Percentiles rank a stretch among this genome's conserved stretches.
phyloP scores from a whole-genome alignment of 805 yeast genomes.

The Debaryomyces maramus region DNA sequence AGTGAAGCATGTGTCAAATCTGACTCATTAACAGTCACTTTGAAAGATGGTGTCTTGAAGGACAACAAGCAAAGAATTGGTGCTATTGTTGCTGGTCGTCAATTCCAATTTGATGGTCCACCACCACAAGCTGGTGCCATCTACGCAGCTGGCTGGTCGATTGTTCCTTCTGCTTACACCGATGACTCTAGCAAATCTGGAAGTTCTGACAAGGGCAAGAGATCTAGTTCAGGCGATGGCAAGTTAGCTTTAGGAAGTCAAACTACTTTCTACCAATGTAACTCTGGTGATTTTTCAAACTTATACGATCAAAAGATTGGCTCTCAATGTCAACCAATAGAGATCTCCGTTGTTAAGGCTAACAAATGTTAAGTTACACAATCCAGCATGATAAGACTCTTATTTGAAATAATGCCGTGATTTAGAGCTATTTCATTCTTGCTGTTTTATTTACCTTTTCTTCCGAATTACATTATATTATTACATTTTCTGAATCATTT shows the following conservation, averaged over 20 bases:
- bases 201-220: conserved; percentile 5
- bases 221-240: conserved; percentile 30
- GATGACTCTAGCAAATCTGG: conserved; percentile 1
- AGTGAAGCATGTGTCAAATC: conserved; percentile 43
- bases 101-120: conserved; percentile 75
- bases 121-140: conserved; percentile 78
- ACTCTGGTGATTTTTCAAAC: conserved; percentile 77
- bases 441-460: no score
- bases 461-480: no score
- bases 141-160: conserved; percentile 62
- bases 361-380: conserved; percentile 13
- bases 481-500: no score
- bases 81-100: conserved; percentile 78
- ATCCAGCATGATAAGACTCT: no score
- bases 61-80: conserved; percentile 71
- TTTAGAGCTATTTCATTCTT: no score
- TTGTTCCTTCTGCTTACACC: conserved; percentile 28
- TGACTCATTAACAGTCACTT: conserved; percentile 55
- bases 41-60: conserved; percentile 50
- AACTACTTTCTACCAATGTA: conserved; percentile 69
- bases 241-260: conserved; percentile 63
- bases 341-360: conserved; percentile 17
- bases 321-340: conserved; percentile 42
- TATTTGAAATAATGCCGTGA: no score
- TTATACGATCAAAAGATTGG: conserved; percentile 59